Conservation (phyloP, 192 early-diverging fungal genomes). For the Podila epicladia region DNA sequence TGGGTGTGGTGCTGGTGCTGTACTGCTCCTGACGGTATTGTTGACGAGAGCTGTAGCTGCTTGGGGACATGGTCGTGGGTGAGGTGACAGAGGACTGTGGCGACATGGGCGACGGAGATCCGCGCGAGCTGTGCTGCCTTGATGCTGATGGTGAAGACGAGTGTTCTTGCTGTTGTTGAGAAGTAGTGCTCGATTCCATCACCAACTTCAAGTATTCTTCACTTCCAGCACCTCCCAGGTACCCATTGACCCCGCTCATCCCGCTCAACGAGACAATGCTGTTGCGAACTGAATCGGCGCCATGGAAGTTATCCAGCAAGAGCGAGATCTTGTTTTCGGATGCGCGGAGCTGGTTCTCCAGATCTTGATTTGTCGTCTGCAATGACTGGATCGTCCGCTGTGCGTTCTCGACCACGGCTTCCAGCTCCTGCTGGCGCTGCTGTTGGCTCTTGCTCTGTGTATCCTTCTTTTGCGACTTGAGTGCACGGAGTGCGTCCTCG, state of each 20-base stretch:
- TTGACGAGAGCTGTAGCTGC: not conserved
- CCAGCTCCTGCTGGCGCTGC: constrained; percentile 17
- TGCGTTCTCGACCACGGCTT: constrained; percentile 15
- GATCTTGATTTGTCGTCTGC: constrained; percentile 21
- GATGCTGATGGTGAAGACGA: not conserved
- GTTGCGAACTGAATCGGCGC: constrained; percentile 28
- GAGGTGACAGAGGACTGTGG: not conserved
- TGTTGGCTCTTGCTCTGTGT: not conserved
- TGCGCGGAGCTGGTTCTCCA: constrained; percentile 46
- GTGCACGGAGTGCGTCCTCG: constrained; percentile 34
- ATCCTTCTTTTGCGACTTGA: constrained; percentile 15
- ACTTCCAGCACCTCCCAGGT: not conserved
- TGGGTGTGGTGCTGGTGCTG: not conserved
- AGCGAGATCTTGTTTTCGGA: constrained; percentile 49
- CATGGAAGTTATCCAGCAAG: constrained; percentile 40
- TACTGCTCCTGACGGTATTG: not conserved
- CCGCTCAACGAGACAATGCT: constrained; percentile 30
- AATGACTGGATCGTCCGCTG: constrained; percentile 24
- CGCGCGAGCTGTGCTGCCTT: not conserved
- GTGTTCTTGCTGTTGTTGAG: not conserved
- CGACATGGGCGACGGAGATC: not conserved
- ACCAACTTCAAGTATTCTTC: not conserved
- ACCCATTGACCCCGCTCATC: not conserved
- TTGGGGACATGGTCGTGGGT: not conserved
- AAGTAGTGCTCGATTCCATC: not conserved